Evolutionary conservation across 345 rosid species (phyloP).

Genomic region (Gossypium australe): DNA sequence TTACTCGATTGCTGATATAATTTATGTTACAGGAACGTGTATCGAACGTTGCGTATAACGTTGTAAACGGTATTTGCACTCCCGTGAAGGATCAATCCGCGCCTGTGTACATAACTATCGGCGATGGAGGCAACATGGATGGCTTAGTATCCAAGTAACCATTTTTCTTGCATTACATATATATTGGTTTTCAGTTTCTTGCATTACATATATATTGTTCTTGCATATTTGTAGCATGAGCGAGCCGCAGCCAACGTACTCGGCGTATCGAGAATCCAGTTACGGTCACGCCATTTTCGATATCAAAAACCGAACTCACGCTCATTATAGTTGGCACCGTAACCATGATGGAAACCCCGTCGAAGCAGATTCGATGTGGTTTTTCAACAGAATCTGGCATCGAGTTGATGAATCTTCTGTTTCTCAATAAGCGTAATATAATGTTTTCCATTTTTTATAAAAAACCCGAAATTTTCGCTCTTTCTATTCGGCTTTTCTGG

Average conservation of each 20-base stretch:
- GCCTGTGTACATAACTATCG: conserved; percentile 74
- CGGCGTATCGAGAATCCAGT: conserved; percentile 86
- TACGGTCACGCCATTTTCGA: conserved; percentile 84
- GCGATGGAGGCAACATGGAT: conserved; percentile 88
- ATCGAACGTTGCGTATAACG: conserved; percentile 65
- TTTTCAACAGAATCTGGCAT: conserved; percentile 64
- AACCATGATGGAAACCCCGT: conserved; percentile 81
- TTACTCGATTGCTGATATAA: not conserved
- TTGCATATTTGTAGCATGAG: conserved; percentile 52
- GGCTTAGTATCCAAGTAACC: conserved; percentile 71
- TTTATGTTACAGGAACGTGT: conserved; percentile 54
- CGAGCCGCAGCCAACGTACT: conserved; percentile 81
- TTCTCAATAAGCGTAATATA: not conserved
- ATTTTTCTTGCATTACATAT: not conserved
- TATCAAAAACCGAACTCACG: conserved; percentile 81
- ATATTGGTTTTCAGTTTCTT: not conserved
- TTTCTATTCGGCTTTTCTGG: not conserved
- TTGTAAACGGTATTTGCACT: conserved; percentile 46
- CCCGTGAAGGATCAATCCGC: conserved; percentile 65
- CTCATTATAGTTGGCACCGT: conserved; percentile 74
- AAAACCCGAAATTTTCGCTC: not conserved
- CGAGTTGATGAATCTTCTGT: conserved; percentile 50
- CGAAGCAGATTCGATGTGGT: conserved; percentile 88
- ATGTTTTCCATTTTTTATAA: not conserved
- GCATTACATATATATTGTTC: not conserved